Percentiles rank a stretch among this genome's conserved stretches.
Evolutionary conservation across 1,284 basidiomycete genomes (phyloP).

Genomic region (Cutaneotrichosporon mucoides): DNA sequence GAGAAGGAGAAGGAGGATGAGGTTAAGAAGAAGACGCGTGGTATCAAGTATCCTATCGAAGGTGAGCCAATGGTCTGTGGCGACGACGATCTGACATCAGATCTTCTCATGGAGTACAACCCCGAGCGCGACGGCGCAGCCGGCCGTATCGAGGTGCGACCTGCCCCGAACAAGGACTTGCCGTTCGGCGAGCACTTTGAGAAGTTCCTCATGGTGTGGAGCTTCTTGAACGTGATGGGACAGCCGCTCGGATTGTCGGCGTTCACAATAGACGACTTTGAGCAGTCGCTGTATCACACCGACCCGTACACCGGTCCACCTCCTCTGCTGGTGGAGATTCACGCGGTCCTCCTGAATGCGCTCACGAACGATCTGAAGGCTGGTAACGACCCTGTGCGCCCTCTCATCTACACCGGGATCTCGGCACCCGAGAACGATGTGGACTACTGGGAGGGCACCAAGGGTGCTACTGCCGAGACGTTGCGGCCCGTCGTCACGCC

Average conservation of each 20-base stretch:
- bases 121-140: constrained; percentile 58
- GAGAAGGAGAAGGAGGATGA: constrained; percentile 60
- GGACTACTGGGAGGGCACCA: constrained; percentile 46
- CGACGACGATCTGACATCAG: constrained; percentile 49
- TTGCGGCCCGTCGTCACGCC: constrained; percentile 36
- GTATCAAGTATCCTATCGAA: constrained; percentile 64
- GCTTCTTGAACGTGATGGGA: constrained; percentile 89
- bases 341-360: constrained; percentile 82
- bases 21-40: constrained; percentile 71
- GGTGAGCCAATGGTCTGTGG: constrained; percentile 47
- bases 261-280: constrained; percentile 91
- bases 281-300: constrained; percentile 76
- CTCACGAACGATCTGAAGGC: constrained; percentile 64
- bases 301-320: constrained; percentile 63
- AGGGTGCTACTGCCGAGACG: constrained; percentile 45
- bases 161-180: constrained; percentile 60
- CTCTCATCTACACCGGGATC: constrained; percentile 28
- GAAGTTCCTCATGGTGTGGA: constrained; percentile 81
- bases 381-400: constrained; percentile 30
- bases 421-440: constrained; percentile 33
- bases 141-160: constrained; percentile 54
- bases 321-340: constrained; percentile 76
- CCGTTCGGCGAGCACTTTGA: constrained; percentile 82
- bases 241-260: constrained; percentile 83
- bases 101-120: constrained; percentile 72